phyloP scores from a whole-genome alignment of 2,329 filamentous ascomycete genomes.

The Penicillium sp. region DNA sequence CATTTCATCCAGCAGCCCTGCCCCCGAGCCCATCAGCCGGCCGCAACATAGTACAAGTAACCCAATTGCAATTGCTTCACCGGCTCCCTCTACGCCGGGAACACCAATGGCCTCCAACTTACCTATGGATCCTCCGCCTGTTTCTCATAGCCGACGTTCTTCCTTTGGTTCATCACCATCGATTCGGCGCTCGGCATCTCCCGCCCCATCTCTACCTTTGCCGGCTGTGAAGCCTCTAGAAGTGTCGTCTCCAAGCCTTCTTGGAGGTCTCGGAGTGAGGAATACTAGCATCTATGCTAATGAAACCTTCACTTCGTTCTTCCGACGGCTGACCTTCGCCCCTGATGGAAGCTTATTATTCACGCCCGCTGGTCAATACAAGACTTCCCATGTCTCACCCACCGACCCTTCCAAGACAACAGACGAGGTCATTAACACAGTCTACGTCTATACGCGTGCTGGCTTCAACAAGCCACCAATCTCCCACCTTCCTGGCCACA shows the following conservation, averaged over 20 bases:
- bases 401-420: constrained; percentile 68
- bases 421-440: constrained; percentile 92
- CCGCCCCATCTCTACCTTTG: constrained; percentile 87
- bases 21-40: constrained; percentile 65
- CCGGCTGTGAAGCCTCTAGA: constrained; percentile 95
- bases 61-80: constrained; percentile 68
- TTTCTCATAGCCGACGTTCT: constrained; percentile 90
- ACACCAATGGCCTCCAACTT: constrained; percentile 86
- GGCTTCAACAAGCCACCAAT: constrained; percentile 96
- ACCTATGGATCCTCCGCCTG: constrained; percentile 93
- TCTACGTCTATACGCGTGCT: constrained; percentile 95
- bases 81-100: constrained; percentile 84
- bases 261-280: constrained; percentile 65
- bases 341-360: constrained; percentile 92
- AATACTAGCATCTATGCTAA: constrained; percentile 94
- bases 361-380: constrained; percentile 93
- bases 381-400: constrained; percentile 69
- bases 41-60: constrained; percentile 35
- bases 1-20: constrained; percentile 88
- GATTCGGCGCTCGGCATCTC: constrained; percentile 82
- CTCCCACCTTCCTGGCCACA: constrained; percentile 92
- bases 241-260: constrained; percentile 73
- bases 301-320: constrained; percentile 96
- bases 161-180: constrained; percentile 81
- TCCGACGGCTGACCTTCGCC: constrained; percentile 88